Conservation (phyloP, 2,329 filamentous ascomycete genomes). For the Pseudogymnoascus sp. region DNA sequence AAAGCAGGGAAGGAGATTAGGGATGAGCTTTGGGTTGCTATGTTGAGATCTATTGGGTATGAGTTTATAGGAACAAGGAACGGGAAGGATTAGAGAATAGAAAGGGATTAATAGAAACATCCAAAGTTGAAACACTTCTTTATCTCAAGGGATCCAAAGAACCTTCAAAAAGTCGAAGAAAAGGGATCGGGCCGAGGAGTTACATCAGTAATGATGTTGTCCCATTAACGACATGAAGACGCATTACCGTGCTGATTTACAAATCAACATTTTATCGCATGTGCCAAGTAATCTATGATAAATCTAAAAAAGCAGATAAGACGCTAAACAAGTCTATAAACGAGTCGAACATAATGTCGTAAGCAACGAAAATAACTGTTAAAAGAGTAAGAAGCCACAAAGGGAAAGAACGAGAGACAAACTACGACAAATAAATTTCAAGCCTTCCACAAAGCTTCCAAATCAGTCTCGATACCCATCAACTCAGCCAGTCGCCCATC, state of each 20-base stretch:
- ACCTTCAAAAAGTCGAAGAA: constrained; percentile 16
- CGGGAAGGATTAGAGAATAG: too few species aligned
- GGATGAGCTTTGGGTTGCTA: too few species aligned
- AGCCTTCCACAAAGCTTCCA: background rate
- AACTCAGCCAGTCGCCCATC: background rate
- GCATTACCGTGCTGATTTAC: too few species aligned
- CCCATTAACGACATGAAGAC: too few species aligned
- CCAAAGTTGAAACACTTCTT: too few species aligned
- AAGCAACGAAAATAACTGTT: background rate
- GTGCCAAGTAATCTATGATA: too few species aligned
- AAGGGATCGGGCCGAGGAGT: constrained; percentile 20
- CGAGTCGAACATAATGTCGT: background rate
- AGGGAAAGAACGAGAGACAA: background rate
- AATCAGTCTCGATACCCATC: constrained; percentile 1
- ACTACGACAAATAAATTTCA: background rate
- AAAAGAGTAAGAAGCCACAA: background rate
- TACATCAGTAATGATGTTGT: too few species aligned
- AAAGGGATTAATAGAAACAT: too few species aligned
- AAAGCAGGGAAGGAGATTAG: too few species aligned
- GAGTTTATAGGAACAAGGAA: too few species aligned
- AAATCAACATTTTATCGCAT: too few species aligned
- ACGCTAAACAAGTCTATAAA: background rate
- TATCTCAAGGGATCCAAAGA: constrained; percentile 16
- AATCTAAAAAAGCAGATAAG: background rate
- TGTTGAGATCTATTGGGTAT: too few species aligned